Evolutionary conservation across 2,329 filamentous ascomycete genomes (phyloP).

Genomic region (Penicillium freii): DNA sequence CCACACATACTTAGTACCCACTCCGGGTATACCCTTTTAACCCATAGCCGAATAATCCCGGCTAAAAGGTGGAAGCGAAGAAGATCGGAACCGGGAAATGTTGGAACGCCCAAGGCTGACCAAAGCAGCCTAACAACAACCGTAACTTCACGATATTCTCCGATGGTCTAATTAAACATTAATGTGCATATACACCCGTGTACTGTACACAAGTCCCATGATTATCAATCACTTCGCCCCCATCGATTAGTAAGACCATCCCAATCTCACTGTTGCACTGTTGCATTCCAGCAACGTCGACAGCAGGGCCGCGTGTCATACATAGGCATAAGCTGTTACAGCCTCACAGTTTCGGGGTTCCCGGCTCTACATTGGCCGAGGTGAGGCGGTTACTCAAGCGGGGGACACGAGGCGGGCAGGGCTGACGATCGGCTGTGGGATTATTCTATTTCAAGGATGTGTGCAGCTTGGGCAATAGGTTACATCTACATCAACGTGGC

Average conservation of each 20-base stretch:
- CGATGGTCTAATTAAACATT: background rate
- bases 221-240: background rate
- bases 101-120: background rate
- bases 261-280: background rate
- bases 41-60: background rate
- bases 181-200: background rate
- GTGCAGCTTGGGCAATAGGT: background rate
- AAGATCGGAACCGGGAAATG: no score
- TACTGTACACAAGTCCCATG: background rate
- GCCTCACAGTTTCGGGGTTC: background rate
- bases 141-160: background rate
- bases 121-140: background rate
- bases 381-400: background rate
- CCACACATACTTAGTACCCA: background rate
- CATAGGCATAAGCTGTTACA: slow-evolving; percentile 6
- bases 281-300: background rate
- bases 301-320: background rate
- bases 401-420: slow-evolving; percentile 12
- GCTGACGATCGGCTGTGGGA: slow-evolving; percentile 8
- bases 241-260: background rate
- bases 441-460: slow-evolving; percentile 2
- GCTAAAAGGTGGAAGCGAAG: background rate
- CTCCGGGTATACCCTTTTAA: background rate
- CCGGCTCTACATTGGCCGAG: background rate
- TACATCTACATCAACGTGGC: slow-evolving; percentile 10